Conservation (phyloP, 2,329 filamentous ascomycete genomes). For the Coniochaeta ligniaria region DNA sequence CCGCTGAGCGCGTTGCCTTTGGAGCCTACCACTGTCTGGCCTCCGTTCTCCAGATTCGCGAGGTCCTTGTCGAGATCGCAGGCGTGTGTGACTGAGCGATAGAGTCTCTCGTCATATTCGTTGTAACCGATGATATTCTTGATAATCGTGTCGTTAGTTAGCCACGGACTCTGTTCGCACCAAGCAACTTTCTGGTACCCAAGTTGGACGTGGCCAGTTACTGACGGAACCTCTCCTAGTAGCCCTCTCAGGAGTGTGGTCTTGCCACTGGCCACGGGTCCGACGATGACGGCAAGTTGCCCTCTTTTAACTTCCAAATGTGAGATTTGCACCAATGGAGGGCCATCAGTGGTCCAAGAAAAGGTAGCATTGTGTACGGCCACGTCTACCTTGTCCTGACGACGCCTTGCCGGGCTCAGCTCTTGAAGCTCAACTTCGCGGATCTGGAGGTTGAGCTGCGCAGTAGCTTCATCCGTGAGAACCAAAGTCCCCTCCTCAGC, state of each 20-base stretch:
- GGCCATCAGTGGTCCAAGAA: not conserved
- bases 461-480: not conserved
- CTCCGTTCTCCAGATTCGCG: conserved; percentile 3
- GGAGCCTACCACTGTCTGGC: conserved; percentile 10
- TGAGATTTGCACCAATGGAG: not conserved
- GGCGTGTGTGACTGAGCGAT: conserved; percentile 3
- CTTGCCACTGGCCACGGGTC: conserved; percentile 17
- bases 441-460: not conserved
- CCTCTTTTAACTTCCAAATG: not conserved
- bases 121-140: conserved; percentile 10
- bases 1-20: conserved; percentile 10
- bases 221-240: conserved; percentile 10
- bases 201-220: conserved; percentile 2
- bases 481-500: not conserved
- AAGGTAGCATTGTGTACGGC: not conserved
- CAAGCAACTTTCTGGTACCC: conserved; percentile 7
- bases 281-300: conserved; percentile 7
- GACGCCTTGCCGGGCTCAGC: not conserved
- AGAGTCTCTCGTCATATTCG: conserved; percentile 9
- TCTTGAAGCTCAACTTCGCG: not conserved
- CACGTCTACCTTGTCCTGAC: not conserved
- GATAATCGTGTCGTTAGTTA: conserved; percentile 10
- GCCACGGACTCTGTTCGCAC: conserved; percentile 16
- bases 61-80: conserved; percentile 10
- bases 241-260: conserved; percentile 13